Evolutionary conservation across 306 rosid genomes (phyloP).

Genomic region (Dryas octopetala): DNA sequence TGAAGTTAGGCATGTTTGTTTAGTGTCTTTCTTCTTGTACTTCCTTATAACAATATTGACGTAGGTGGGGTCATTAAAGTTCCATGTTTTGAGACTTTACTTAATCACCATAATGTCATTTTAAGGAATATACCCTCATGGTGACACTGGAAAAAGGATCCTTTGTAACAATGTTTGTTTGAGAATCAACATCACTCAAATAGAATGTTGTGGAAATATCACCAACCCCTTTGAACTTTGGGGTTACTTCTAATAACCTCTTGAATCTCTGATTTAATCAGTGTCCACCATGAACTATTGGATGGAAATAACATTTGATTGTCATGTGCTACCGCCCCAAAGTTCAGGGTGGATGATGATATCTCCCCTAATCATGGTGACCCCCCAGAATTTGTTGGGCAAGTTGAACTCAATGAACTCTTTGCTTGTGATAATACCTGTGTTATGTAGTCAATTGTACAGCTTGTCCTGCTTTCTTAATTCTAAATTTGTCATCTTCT

Average conservation of each 20-base stretch:
- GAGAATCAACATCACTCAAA: neutral
- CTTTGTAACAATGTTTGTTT: neutral
- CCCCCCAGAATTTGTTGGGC: neutral
- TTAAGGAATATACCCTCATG: neutral
- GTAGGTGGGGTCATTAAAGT: neutral
- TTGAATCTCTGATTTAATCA: neutral
- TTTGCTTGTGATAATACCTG: neutral
- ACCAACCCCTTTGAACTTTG: neutral
- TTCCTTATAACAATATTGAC: neutral
- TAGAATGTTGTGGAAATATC: neutral
- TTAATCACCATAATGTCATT: neutral
- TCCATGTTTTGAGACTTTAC: neutral
- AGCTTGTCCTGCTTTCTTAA: neutral
- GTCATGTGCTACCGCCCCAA: neutral
- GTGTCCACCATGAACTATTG: neutral
- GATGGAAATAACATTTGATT: neutral
- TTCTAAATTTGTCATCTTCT: neutral
- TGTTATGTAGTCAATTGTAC: neutral
- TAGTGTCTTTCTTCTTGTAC: neutral
- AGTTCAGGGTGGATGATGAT: neutral
- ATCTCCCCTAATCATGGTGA: neutral
- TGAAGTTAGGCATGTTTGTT: neutral
- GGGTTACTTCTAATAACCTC: neutral
- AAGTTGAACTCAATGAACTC: neutral
- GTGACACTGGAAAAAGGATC: neutral